A percentile compares a stretch with the other conserved stretches of the same genome.
phyloP scores from a whole-genome alignment of 2,329 filamentous ascomycete genomes.

The Aspergillus jensenii region DNA sequence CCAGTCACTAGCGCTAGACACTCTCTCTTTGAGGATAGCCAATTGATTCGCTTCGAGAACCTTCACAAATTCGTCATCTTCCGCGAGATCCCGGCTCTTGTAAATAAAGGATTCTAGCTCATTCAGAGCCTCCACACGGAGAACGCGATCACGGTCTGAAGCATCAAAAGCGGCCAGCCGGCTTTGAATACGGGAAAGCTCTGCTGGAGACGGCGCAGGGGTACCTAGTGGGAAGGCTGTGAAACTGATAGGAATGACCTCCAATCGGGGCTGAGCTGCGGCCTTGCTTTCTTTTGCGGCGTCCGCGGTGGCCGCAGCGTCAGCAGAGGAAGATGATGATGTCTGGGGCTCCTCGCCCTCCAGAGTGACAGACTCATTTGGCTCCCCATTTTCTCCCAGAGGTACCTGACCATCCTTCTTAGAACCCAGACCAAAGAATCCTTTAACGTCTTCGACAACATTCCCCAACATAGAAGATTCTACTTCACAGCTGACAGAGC shows the following conservation, averaged over 20 bases:
- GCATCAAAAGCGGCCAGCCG: conserved; percentile 80
- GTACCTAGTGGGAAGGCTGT: conserved; percentile 48
- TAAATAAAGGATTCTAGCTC: conserved; percentile 94
- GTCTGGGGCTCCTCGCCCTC: conserved; percentile 49
- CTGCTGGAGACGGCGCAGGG: conserved; percentile 34
- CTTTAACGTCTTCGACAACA: conserved; percentile 92
- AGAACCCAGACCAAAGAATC: conserved; percentile 89
- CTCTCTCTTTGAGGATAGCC: conserved; percentile 63
- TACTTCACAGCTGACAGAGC: conserved; percentile 81
- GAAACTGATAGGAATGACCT: conserved; percentile 54
- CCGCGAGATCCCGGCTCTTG: conserved; percentile 77
- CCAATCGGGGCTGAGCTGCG: conserved; percentile 46
- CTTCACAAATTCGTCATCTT: conserved; percentile 70
- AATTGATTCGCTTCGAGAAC: conserved; percentile 70
- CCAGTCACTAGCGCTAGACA: conserved; percentile 78
- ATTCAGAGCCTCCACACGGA: conserved; percentile 85
- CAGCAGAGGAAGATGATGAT: conserved; percentile 42
- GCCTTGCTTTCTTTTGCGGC: conserved; percentile 45
- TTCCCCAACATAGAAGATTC: conserved; percentile 74
- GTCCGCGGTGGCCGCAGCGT: conserved; percentile 52
- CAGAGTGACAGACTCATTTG: conserved; percentile 50
- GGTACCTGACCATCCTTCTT: conserved; percentile 80
- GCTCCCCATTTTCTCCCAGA: conserved; percentile 61
- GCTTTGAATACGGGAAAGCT: conserved; percentile 58
- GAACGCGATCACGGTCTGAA: conserved; percentile 74